Evolutionary conservation across 306 rosid genomes (phyloP).

Genomic region (Malus domestica): DNA sequence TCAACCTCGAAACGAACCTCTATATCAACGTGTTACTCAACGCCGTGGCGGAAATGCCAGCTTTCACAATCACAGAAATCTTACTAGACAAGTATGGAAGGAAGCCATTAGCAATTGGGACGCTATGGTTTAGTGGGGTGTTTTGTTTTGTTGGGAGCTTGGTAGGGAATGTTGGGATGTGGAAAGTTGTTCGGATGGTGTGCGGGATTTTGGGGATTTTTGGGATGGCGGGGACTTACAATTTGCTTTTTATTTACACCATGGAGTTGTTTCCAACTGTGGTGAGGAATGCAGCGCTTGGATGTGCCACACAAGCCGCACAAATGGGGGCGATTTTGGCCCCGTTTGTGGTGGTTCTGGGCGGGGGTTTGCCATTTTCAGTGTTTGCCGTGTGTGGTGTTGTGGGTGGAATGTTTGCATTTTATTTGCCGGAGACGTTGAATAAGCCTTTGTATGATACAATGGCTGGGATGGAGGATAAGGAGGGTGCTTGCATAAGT

Average conservation of each 20-base stretch:
- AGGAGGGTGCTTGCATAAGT: slow-evolving; percentile 12
- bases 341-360: slow-evolving; percentile 82
- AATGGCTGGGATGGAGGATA: slow-evolving; percentile 51
- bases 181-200: slow-evolving; percentile 52
- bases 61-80: slow-evolving; percentile 59
- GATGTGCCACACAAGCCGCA: slow-evolving; percentile 60
- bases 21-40: slow-evolving; percentile 63
- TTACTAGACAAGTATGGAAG: slow-evolving; percentile 54
- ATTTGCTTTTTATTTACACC: slow-evolving; percentile 65
- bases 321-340: slow-evolving; percentile 88
- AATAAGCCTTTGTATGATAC: slow-evolving; percentile 79
- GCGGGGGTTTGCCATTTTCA: slow-evolving; percentile 56
- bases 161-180: slow-evolving; percentile 25
- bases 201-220: slow-evolving; percentile 78
- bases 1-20: slow-evolving; percentile 61
- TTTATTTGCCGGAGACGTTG: slow-evolving; percentile 77
- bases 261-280: slow-evolving; percentile 86
- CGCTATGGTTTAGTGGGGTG: slow-evolving; percentile 78
- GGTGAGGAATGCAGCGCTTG: slow-evolving; percentile 79
- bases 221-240: slow-evolving; percentile 90
- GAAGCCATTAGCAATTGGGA: slow-evolving; percentile 57
- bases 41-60: slow-evolving; percentile 87
- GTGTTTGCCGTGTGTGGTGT: slow-evolving; percentile 67
- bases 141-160: slow-evolving; percentile 58
- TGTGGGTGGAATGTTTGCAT: slow-evolving; percentile 55